Conservation (phyloP, 768 basidiomycete species). For the Suillus paluster region DNA sequence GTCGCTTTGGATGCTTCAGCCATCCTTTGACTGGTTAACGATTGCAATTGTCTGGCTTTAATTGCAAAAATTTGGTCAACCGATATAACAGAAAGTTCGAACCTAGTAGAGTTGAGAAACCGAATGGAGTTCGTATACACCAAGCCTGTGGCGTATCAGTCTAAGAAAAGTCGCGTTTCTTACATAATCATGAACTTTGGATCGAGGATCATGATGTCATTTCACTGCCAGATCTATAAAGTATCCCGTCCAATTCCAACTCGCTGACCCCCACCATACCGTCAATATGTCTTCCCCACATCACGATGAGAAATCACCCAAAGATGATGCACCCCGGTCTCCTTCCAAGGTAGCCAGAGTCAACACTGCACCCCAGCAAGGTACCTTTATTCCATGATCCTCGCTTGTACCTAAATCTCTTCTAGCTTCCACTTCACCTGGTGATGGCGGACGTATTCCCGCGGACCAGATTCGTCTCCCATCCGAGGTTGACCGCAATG, state of each 20-base stretch:
- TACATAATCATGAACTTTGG: conserved; percentile 1
- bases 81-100: background rate
- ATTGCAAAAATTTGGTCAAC: background rate
- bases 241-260: background rate
- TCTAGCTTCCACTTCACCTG: conserved; percentile 40
- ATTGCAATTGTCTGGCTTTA: background rate
- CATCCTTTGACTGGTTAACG: conserved; percentile 20
- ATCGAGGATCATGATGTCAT: conserved; percentile 4
- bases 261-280: background rate
- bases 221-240: background rate
- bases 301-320: background rate
- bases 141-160: too few species aligned
- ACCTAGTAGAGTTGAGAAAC: background rate
- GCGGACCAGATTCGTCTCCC: conserved; percentile 30
- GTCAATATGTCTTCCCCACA: conserved; percentile 1
- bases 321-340: background rate
- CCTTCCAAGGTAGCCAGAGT: conserved; percentile 34
- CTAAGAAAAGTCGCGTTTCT: background rate
- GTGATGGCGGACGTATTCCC: conserved; percentile 39
- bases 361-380: conserved; percentile 41
- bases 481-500: conserved; percentile 30
- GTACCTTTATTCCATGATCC: conserved; percentile 28
- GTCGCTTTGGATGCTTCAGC: conserved; percentile 27
- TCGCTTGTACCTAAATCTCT: background rate
- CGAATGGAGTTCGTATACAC: background rate